Percentiles rank a stretch among this genome's conserved stretches.
These are phyloP conservation scores for Solanum raphanifolium DNA, from an alignment of 257 asterid species.

Conservation along the genomic window DNA sequence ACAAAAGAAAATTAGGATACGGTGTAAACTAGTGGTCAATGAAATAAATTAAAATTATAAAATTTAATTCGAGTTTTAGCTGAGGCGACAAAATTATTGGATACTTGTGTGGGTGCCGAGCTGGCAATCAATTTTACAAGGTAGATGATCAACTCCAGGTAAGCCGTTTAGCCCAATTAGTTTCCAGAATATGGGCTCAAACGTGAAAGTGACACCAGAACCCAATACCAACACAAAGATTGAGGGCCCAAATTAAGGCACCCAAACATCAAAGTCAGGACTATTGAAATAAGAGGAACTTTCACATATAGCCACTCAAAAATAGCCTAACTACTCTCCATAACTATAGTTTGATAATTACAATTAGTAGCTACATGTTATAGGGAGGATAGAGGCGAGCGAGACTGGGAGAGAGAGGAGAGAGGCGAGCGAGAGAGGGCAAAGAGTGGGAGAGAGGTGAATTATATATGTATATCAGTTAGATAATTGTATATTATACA, in stretches of 20 bases:
- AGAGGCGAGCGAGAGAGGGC: too few relatives aligned
- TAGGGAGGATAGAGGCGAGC: too few relatives aligned
- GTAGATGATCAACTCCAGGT: not conserved
- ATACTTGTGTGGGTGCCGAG: not conserved
- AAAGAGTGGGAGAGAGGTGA: too few relatives aligned
- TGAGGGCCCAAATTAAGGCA: not conserved
- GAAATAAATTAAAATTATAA: not conserved
- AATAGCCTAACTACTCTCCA: too few relatives aligned
- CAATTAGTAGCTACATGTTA: too few relatives aligned
- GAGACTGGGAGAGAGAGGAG: too few relatives aligned
- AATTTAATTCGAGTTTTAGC: not conserved
- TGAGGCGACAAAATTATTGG: not conserved
- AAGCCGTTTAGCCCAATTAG: not conserved
- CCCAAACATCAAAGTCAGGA: not conserved
- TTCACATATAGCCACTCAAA: too few relatives aligned
- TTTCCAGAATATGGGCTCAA: not conserved
- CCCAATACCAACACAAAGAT: not conserved
- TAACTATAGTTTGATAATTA: too few relatives aligned
- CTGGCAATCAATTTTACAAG: not conserved
- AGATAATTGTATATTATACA: too few relatives aligned
- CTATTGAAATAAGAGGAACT: not conserved
- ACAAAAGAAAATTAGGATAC: not conserved
- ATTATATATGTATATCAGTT: too few relatives aligned
- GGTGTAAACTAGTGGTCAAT: not conserved
- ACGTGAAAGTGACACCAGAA: not conserved